Evolutionary conservation across 768 basidiomycete species (phyloP).

Genomic region (Collybiopsis confluens): DNA sequence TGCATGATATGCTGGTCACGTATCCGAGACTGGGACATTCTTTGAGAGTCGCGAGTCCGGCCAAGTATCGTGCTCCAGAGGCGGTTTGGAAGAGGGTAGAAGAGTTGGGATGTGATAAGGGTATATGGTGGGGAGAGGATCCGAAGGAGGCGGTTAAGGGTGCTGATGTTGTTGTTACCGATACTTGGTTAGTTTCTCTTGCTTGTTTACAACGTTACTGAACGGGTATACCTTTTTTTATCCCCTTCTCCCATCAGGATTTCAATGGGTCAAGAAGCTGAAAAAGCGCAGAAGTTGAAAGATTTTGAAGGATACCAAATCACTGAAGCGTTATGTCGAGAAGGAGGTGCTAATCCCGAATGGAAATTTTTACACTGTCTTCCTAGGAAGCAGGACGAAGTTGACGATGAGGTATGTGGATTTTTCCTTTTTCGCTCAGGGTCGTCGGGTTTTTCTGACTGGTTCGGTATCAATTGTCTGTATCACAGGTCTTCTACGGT

Average conservation of each 20-base stretch:
- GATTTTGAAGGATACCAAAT: constrained; percentile 95
- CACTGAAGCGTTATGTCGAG: constrained; percentile 78
- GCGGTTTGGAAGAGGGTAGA: constrained; percentile 81
- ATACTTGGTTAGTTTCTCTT: constrained; percentile 75
- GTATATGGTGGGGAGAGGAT: constrained; percentile 70
- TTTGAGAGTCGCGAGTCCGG: constrained; percentile 80
- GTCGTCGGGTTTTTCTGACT: constrained; percentile 5
- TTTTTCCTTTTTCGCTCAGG: not conserved
- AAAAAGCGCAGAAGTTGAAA: constrained; percentile 78
- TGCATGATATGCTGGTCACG: constrained; percentile 96
- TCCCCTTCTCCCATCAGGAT: constrained; percentile 82
- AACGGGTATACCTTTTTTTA: not conserved
- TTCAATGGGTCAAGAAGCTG: constrained; percentile 98
- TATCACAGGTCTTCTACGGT: constrained; percentile 81
- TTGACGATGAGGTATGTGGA: constrained; percentile 81
- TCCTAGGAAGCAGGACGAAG: constrained; percentile 88
- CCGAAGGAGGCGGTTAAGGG: constrained; percentile 84
- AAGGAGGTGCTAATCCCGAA: constrained; percentile 76
- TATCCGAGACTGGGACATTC: constrained; percentile 89
- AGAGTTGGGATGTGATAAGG: constrained; percentile 67
- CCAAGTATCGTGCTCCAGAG: constrained; percentile 59
- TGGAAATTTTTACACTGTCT: constrained; percentile 98
- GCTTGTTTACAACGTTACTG: not conserved
- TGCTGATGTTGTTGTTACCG: constrained; percentile 94
- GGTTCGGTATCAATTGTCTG: too few species aligned